These are phyloP conservation scores for Phytophthora palmivora DNA, from an alignment of 352 stramenopile genomes.

Conservation along the genomic window DNA sequence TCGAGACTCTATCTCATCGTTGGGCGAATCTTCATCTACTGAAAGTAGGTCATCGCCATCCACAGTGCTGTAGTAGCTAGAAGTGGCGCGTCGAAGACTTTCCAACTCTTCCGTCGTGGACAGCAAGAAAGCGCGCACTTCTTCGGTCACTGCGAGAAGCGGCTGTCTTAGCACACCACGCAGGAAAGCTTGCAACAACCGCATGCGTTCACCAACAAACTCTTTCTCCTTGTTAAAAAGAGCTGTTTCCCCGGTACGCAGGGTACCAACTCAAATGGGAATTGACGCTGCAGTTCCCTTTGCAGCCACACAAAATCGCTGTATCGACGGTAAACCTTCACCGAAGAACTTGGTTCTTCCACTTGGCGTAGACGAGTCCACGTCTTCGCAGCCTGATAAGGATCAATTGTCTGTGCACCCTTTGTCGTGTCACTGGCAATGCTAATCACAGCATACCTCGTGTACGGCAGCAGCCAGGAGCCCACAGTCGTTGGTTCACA, in stretches of 20 bases:
- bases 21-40: constrained; percentile 44
- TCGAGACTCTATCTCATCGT: constrained; percentile 40
- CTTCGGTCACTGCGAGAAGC: constrained; percentile 67
- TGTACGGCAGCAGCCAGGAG: constrained; percentile 87
- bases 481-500: constrained; percentile 82
- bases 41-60: constrained; percentile 54
- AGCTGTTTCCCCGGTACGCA: constrained; percentile 80
- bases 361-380: constrained; percentile 83
- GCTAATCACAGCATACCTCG: constrained; percentile 83
- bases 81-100: constrained; percentile 61
- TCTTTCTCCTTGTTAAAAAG: constrained; percentile 89
- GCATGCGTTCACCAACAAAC: constrained; percentile 89
- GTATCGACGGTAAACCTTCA: constrained; percentile 88
- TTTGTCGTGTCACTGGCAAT: constrained; percentile 66
- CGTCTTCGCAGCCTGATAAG: constrained; percentile 75
- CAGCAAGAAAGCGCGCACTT: constrained; percentile 77
- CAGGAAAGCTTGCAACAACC: constrained; percentile 79
- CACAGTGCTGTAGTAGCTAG: constrained; percentile 45
- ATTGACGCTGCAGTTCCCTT: constrained; percentile 65
- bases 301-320: constrained; percentile 90
- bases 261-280: constrained; percentile 79
- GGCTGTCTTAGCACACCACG: constrained; percentile 76
- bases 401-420: constrained; percentile 52
- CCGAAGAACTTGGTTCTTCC: constrained; percentile 70
- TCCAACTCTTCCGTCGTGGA: constrained; percentile 87